Conservation (phyloP, 768 basidiomycete species). For the Macrocybe gigantea region DNA sequence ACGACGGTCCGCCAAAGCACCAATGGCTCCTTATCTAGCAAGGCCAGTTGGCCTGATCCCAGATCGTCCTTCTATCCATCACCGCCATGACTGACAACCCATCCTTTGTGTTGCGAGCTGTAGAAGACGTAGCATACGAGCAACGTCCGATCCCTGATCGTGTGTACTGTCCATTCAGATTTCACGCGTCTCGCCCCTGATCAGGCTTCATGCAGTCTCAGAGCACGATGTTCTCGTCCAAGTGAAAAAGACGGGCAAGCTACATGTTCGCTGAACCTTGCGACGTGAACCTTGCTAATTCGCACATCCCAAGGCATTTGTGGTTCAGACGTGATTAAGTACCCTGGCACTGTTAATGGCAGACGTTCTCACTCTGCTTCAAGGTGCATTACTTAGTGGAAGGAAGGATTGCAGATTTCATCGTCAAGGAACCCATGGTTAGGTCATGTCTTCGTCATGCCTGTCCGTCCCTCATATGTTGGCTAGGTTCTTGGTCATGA, state of each 20-base stretch:
- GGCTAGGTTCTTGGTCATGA: constrained; percentile 93
- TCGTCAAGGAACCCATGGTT: constrained; percentile 80
- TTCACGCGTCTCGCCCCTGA: background rate
- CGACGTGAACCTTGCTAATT: constrained; percentile 1
- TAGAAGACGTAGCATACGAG: constrained; percentile 69
- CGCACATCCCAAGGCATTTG: constrained; percentile 61
- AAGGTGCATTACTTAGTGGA: constrained; percentile 78
- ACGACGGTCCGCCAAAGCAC: background rate
- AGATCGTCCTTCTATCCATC: constrained; percentile 4
- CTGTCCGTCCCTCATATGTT: constrained; percentile 19
- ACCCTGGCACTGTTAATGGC: constrained; percentile 2
- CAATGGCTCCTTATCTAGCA: background rate
- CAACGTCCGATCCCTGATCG: constrained; percentile 70
- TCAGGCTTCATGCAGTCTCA: constrained; percentile 37
- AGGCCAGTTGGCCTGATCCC: background rate
- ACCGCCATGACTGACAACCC: constrained; percentile 64
- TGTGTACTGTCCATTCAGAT: constrained; percentile 20
- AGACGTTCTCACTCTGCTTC: constrained; percentile 7
- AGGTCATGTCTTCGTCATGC: background rate
- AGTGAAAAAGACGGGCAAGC: constrained; percentile 85
- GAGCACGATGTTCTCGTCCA: constrained; percentile 79
- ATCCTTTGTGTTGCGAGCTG: constrained; percentile 70
- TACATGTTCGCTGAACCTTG: background rate
- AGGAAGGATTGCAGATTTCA: constrained; percentile 75
- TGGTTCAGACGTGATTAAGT: constrained; percentile 68